A percentile compares a stretch with the other conserved stretches of the same genome.
These are phyloP conservation scores for Russula sp. DNA, from an alignment of 768 basidiomycete genomes.

Conservation along the genomic window DNA sequence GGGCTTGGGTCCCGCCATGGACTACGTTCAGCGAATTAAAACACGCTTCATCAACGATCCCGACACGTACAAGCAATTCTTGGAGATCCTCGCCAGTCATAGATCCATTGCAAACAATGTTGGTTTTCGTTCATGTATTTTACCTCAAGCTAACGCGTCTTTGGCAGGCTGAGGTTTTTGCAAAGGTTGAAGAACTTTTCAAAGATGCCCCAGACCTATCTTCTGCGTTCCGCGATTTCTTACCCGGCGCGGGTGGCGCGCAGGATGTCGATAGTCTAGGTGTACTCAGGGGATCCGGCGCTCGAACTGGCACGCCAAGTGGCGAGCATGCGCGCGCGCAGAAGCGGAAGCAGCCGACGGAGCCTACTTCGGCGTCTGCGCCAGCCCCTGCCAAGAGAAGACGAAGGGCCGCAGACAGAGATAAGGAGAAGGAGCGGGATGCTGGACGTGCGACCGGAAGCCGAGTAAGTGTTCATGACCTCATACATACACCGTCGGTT, in stretches of 20 bases:
- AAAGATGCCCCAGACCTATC: constrained; percentile 73
- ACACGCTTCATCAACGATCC: constrained; percentile 75
- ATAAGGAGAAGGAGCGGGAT: constrained; percentile 40
- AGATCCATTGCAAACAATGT: constrained; percentile 51
- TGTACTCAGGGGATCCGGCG: constrained; percentile 28
- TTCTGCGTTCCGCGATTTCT: constrained; percentile 70
- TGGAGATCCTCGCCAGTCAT: constrained; percentile 71
- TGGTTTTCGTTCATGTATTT: constrained; percentile 35
- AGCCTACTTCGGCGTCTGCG: constrained; percentile 25
- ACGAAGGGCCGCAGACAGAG: constrained; percentile 53
- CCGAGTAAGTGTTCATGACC: constrained; percentile 20
- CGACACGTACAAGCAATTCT: constrained; percentile 77
- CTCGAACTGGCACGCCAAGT: constrained; percentile 28
- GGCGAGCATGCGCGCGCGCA: constrained; percentile 44
- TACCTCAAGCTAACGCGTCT: not conserved
- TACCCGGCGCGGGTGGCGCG: constrained; percentile 46
- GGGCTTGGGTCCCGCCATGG: constrained; percentile 73
- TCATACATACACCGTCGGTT: constrained; percentile 12
- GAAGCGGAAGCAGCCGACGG: constrained; percentile 37
- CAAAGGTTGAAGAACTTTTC: constrained; percentile 65
- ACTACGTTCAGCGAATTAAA: constrained; percentile 97
- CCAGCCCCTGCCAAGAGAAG: constrained; percentile 67
- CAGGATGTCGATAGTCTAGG: constrained; percentile 16
- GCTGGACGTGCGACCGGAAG: constrained; percentile 23
- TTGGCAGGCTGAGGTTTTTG: constrained; percentile 60